Evolutionary conservation across 2,329 filamentous ascomycete species (phyloP).

Genomic region (Fusarium pilosicola): DNA sequence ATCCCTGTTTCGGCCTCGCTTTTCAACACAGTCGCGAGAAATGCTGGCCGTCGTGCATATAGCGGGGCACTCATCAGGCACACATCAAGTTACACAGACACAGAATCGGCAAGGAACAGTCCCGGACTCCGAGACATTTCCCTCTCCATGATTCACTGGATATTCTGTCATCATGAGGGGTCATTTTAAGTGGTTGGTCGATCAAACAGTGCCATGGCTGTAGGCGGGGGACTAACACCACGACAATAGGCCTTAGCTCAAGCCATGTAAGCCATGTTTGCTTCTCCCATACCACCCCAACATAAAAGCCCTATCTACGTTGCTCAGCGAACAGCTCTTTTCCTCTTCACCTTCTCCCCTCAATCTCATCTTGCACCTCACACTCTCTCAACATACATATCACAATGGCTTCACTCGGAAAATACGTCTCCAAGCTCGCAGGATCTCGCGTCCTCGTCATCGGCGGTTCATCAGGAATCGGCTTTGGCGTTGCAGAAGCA

Average conservation of each 20-base stretch:
- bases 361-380: background rate
- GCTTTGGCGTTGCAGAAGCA: slow-evolving; percentile 37
- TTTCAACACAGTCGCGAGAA: slow-evolving; percentile 19
- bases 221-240: background rate
- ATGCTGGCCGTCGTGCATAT: background rate
- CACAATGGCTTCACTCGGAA: slow-evolving; percentile 28
- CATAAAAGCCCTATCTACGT: slow-evolving; percentile 10
- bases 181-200: background rate
- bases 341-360: background rate
- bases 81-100: slow-evolving; percentile 1
- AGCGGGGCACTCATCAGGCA: slow-evolving; percentile 1
- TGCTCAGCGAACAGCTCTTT: background rate
- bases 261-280: slow-evolving; percentile 25
- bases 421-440: slow-evolving; percentile 35
- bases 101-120: background rate
- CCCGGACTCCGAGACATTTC: slow-evolving; percentile 12
- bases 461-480: slow-evolving; percentile 36
- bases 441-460: slow-evolving; percentile 39
- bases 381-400: fast-evolving
- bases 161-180: background rate
- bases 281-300: background rate
- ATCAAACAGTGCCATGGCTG: background rate
- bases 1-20: slow-evolving; percentile 21
- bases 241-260: background rate
- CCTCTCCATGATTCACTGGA: background rate